Evolutionary conservation across 2,329 filamentous ascomycete species (phyloP).

Genomic region (Zopfia rhizophila): DNA sequence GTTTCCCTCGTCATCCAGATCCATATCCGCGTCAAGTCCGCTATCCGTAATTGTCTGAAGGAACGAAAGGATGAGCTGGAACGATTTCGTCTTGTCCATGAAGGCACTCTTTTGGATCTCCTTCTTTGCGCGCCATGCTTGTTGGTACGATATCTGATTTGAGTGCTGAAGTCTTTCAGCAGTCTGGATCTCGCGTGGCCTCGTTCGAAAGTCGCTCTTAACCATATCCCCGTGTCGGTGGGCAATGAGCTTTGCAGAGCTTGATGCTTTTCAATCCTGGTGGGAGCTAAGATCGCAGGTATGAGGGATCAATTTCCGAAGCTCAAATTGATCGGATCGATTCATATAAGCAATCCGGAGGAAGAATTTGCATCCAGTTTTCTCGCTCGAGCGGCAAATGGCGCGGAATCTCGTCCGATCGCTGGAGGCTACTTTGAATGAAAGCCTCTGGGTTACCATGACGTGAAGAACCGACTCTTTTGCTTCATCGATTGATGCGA

Average conservation of each 20-base stretch:
- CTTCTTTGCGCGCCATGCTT: constrained; percentile 9
- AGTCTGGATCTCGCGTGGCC: constrained; percentile 13
- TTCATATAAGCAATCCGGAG: constrained; percentile 3
- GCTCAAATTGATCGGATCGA: constrained; percentile 5
- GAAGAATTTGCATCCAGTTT: constrained; percentile 8
- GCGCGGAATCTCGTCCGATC: constrained; percentile 4
- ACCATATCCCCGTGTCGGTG: constrained; percentile 14
- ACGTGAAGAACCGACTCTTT: constrained; percentile 12
- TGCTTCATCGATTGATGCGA: constrained; percentile 8
- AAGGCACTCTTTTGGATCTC: constrained; percentile 14
- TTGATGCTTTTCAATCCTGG: constrained; percentile 12
- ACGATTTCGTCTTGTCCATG: constrained; percentile 9
- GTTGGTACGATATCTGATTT: constrained; percentile 14
- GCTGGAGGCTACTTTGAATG: constrained; percentile 9
- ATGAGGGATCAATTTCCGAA: constrained; percentile 3
- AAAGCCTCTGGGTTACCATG: constrained; percentile 12
- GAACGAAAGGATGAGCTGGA: constrained; percentile 14
- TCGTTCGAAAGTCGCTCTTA: constrained; percentile 12
- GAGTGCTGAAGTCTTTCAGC: constrained; percentile 11
- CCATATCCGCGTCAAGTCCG: constrained; percentile 5
- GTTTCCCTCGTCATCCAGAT: constrained; percentile 13
- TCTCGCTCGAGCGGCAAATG: constrained; percentile 10
- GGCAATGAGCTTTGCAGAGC: constrained; percentile 16
- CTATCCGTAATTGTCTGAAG: constrained; percentile 11
- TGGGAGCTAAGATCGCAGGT: constrained; percentile 9